Conservation (phyloP, 192 early-diverging fungal genomes). For the Phlyctochytrium bullatum region DNA sequence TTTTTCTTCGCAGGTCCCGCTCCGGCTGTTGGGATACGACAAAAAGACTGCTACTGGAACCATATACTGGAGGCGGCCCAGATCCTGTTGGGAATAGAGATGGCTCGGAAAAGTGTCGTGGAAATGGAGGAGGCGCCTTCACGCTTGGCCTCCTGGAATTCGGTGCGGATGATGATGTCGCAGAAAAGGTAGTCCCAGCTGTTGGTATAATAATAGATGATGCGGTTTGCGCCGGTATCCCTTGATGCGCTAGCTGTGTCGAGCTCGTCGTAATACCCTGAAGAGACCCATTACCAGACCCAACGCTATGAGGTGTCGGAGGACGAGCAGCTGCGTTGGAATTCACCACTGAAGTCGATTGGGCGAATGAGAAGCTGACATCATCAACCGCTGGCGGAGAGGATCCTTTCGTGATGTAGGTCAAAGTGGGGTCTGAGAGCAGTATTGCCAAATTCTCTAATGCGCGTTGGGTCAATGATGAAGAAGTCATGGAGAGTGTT, state of each 20-base stretch:
- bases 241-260: not conserved
- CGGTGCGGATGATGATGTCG: not conserved
- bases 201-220: not conserved
- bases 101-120: not conserved
- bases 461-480: not conserved
- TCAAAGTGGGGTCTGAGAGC: not conserved
- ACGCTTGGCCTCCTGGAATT: not conserved
- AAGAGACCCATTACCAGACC: too few species aligned
- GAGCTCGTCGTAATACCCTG: not conserved
- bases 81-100: not conserved
- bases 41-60: not conserved
- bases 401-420: not conserved
- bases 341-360: not conserved
- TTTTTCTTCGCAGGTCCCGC: constrained; percentile 26
- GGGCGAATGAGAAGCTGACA: not conserved
- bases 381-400: not conserved
- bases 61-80: not conserved
- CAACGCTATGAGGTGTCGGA: not conserved
- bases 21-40: constrained; percentile 3
- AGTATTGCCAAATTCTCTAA: not conserved
- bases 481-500: not conserved
- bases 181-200: not conserved
- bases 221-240: too few species aligned
- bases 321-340: not conserved
- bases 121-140: not conserved